Evolutionary conservation across 164 flowering plant genomes (phyloP).

Genomic region (Magnolia officinalis): DNA sequence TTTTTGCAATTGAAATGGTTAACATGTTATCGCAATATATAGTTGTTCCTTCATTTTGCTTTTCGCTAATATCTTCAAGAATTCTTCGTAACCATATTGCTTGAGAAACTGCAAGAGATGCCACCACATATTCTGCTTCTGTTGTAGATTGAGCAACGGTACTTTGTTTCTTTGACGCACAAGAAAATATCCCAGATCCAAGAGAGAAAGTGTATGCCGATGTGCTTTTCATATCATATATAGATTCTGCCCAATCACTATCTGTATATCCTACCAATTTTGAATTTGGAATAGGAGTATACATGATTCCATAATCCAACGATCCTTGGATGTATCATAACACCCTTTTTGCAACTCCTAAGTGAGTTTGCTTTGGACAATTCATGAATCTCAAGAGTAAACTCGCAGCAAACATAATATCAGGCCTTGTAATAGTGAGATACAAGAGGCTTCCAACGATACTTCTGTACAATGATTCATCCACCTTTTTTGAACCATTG

Average conservation of each 20-base stretch:
- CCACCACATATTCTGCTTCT: too few relatives aligned
- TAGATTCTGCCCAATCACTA: background rate
- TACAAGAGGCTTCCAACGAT: background rate
- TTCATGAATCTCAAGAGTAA: background rate
- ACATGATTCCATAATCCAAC: background rate
- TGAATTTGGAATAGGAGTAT: too few relatives aligned
- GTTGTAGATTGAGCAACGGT: too few relatives aligned
- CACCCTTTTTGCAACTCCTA: background rate
- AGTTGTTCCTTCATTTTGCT: too few relatives aligned
- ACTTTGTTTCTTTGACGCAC: too few relatives aligned
- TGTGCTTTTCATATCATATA: background rate
- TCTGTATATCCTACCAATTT: background rate
- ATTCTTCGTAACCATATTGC: too few relatives aligned
- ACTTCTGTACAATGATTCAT: background rate
- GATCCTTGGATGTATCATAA: background rate
- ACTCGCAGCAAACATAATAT: background rate
- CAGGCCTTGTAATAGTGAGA: background rate
- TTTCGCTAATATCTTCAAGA: too few relatives aligned
- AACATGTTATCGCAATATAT: too few relatives aligned
- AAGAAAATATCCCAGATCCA: too few relatives aligned
- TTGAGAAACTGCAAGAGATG: too few relatives aligned
- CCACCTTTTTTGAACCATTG: background rate
- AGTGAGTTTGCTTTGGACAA: background rate
- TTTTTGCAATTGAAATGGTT: too few relatives aligned
- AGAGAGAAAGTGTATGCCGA: too few relatives aligned